Evolutionary conservation across 2,329 filamentous ascomycete species (phyloP), one percentile per base, ranked within the genome.

Genomic region (Hirsutella minnesotensis): DNA sequence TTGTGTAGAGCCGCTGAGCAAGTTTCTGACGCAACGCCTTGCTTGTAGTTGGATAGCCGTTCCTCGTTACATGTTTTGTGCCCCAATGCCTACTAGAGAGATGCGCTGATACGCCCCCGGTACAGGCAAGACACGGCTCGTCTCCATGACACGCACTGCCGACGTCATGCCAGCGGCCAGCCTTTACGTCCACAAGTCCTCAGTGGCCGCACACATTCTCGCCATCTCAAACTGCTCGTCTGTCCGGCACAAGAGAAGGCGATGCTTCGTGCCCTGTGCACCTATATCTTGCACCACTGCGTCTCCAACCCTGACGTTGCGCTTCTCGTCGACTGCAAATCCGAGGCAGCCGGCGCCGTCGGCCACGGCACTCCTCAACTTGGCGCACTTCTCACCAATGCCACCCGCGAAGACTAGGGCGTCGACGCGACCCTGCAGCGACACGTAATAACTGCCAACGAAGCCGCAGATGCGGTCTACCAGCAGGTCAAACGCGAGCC

Each of bases 341-440:
- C 88, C 86, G 13, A 95, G 64, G 60, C 87, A 90, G 22, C 50
- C 57, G 39, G 73, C 70, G 56, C 77, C 75, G 16, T 76, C 68
- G 7, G 78, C 70, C 1, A 95, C 79, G 1, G 69, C 75, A 21
- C 63, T 64, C 38, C 88, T 70, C 52, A 95, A 64, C 51, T 71
- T 60, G 3, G 68, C 70, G 49, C 85, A 86, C 61, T 77, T 83
- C 70, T 95, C 88, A 9, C 88, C 88, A 54, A 95, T 94, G 1
- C 88, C 89, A 13, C 88, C 88, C 0, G 88, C 83, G 58, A 95
- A 95, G 5, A 95, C 86, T 22, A 95, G 61, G 2, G 86, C 88
- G 60, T 95, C 87, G 2, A 94, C 79, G 31, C 76, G 59, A 0
- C 88, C 87, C 30, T 72, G 68, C 1, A 95, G 67, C 45, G 83